These are phyloP conservation scores for Aspergillus sp. DNA, from an alignment of 2,329 filamentous ascomycete species.

Conservation along the genomic window DNA sequence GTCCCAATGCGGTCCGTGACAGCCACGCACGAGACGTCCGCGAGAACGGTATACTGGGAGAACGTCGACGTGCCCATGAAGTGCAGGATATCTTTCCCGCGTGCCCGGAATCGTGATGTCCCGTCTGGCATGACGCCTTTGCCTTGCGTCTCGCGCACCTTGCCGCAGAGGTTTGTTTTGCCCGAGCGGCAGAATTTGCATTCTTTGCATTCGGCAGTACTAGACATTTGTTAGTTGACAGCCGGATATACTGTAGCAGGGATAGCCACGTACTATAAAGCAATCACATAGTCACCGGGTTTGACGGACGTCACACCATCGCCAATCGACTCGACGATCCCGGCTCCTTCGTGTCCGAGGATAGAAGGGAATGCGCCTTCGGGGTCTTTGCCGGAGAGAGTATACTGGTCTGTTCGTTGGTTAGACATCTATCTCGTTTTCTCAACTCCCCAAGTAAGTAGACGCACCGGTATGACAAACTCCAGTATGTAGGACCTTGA, in stretches of 20 bases:
- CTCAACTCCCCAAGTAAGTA: not conserved
- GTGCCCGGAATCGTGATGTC: conserved; percentile 89
- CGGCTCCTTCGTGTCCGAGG: conserved; percentile 86
- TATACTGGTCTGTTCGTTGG: conserved; percentile 39
- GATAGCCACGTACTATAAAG: conserved; percentile 68
- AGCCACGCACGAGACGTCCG: conserved; percentile 95
- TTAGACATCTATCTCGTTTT: conserved; percentile 70
- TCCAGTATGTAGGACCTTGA: conserved; percentile 95
- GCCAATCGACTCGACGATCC: conserved; percentile 88
- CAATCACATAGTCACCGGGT: conserved; percentile 85
- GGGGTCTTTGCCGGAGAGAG: conserved; percentile 91
- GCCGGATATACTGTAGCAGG: too few relatives aligned
- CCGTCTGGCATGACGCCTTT: conserved; percentile 97
- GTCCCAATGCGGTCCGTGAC: conserved; percentile 88
- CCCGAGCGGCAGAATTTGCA: conserved; percentile 99
- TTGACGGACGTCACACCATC: conserved; percentile 95
- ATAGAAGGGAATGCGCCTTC: conserved; percentile 91
- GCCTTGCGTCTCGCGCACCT: conserved; percentile 96
- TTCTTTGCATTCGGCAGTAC: conserved; percentile 93
- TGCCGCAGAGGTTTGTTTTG: conserved; percentile 98
- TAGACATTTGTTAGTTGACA: conserved; percentile 70
- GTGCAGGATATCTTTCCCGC: conserved; percentile 91
- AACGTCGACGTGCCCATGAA: conserved; percentile 99
- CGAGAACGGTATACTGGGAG: conserved; percentile 97
- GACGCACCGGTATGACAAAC: conserved; percentile 89